Base-by-base conservation (phyloP, 345 rosid species). In the Citrus cavaleriei region DNA sequence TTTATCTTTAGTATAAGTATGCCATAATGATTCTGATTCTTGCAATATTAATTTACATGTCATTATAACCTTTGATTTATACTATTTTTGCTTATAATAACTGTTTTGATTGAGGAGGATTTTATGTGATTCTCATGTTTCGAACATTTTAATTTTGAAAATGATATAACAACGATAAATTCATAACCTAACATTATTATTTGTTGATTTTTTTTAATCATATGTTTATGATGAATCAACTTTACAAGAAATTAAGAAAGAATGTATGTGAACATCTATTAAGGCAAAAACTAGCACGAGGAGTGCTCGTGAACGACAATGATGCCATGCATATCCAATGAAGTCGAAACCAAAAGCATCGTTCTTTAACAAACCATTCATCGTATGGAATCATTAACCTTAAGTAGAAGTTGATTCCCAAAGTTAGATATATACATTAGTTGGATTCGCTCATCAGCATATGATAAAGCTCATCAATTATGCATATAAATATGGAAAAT, bases 291-390 rank as follows among this genome's bases (percentile, higher is more conserved):
- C 46, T 66, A 58, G 42, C 68, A 76, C 34, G 82, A 76, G 68
- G 73, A 64, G 60, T 28, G 61, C 32, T 68, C 75, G 66, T 68
- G 76, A 68, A 51, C 32, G 82, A 81, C 79, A 76, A 72, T 51
- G 80, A 81, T 62, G 24, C 68, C 27, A 55, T 18, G 58, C 22
- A 54, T 54, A 18, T 38, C 38, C 60, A 49, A 70, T 55, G 28
- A 37, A 68, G 67, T 54, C 38, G 25, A 81, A 66, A 75, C 76
- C 57, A 30, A 68, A 75, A 42, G 77, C 77, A 80, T 80, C 77
- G 25, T 55, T 63, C 64, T 25, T 62, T 68, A 35, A 32, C 37
- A 68, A 38, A 16, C 10, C 24, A 21, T n/a, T 27, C 66, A 28
- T 58, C 9, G 24, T 34, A 68, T 69, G 70, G 24, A 59, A 74